phyloP scores from a whole-genome alignment of 2,329 filamentous ascomycete species.

The Cyanodermella asteris region DNA sequence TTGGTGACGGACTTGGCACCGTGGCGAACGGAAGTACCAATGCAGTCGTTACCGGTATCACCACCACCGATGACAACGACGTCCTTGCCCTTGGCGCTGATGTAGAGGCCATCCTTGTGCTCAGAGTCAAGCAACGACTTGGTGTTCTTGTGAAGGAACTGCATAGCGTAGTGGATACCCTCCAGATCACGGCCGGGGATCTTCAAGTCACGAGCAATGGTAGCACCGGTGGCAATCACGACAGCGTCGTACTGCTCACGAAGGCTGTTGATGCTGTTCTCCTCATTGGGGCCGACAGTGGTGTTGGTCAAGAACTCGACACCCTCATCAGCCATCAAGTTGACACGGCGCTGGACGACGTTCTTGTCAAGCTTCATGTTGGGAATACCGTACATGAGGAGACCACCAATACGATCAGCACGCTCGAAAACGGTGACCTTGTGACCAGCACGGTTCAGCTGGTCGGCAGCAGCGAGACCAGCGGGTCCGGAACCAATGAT shows the following conservation, averaged over 20 bases:
- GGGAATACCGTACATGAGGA: conserved; percentile 95
- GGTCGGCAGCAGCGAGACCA: conserved; percentile 75
- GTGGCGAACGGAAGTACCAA: conserved; percentile 86
- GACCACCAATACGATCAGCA: conserved; percentile 68
- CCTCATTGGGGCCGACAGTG: conserved; percentile 52
- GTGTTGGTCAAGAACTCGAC: conserved; percentile 61
- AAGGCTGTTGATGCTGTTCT: conserved; percentile 46
- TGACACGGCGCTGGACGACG: conserved; percentile 81
- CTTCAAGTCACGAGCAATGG: conserved; percentile 76
- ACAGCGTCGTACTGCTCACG: conserved; percentile 60
- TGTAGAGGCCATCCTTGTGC: conserved; percentile 63
- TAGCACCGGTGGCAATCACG: conserved; percentile 78
- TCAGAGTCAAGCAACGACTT: conserved; percentile 90
- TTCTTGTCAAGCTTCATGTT: conserved; percentile 99
- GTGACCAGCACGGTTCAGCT: conserved; percentile 85
- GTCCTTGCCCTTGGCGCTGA: conserved; percentile 86
- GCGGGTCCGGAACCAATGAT: conserved; percentile 83
- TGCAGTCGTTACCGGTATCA: conserved; percentile 95
- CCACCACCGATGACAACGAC: conserved; percentile 93
- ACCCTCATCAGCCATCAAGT: conserved; percentile 84
- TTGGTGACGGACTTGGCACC: conserved; percentile 91
- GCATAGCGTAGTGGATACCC: conserved; percentile 90
- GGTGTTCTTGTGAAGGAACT: conserved; percentile 93
- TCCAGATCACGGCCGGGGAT: conserved; percentile 74
- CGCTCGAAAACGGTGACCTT: conserved; percentile 80